A percentile compares a stretch with the other conserved stretches of the same genome.
Evolutionary conservation across 208 protist genomes (phyloP).

Genomic region (Jaenimonas drosophilae): DNA sequence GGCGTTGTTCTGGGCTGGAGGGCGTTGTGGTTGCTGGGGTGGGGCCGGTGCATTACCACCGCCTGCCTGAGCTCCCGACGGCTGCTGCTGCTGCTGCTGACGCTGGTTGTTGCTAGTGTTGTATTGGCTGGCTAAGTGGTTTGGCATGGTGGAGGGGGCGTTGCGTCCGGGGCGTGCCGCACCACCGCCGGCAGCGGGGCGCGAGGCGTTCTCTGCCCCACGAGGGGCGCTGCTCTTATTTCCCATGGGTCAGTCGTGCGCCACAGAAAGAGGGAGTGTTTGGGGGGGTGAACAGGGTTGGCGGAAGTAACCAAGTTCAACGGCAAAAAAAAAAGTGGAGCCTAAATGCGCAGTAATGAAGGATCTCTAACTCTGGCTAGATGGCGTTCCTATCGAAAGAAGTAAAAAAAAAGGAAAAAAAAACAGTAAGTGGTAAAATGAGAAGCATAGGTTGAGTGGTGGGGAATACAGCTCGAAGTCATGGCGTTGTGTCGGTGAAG

Average conservation of each 20-base stretch:
- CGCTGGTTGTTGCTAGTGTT: conserved; percentile 8
- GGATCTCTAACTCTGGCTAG: background rate
- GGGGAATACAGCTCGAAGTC: too few species aligned
- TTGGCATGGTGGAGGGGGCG: conserved; percentile 3
- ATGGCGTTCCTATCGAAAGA: conserved; percentile 3
- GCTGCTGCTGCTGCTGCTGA: conserved; percentile 4
- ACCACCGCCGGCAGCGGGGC: too few species aligned
- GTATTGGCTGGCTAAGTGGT: conserved; percentile 4
- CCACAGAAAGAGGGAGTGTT: background rate
- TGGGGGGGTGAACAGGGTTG: background rate
- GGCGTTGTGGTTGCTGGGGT: conserved; percentile 1
- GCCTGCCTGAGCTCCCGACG: conserved; percentile 2
- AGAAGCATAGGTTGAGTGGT: background rate
- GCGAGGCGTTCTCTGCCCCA: too few species aligned
- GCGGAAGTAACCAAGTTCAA: background rate
- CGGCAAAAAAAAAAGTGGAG: background rate
- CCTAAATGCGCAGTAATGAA: background rate
- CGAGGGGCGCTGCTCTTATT: background rate
- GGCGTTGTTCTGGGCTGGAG: conserved; percentile 11
- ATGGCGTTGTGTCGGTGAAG: too few species aligned
- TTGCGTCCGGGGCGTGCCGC: too few species aligned
- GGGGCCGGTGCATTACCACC: conserved; percentile 3
- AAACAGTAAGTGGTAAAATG: conserved; percentile 1
- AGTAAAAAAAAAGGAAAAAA: conserved; percentile 7
- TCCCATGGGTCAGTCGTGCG: background rate